Conservation (phyloP, 2,329 filamentous ascomycete species). For the Furcasterigmium sp. region DNA sequence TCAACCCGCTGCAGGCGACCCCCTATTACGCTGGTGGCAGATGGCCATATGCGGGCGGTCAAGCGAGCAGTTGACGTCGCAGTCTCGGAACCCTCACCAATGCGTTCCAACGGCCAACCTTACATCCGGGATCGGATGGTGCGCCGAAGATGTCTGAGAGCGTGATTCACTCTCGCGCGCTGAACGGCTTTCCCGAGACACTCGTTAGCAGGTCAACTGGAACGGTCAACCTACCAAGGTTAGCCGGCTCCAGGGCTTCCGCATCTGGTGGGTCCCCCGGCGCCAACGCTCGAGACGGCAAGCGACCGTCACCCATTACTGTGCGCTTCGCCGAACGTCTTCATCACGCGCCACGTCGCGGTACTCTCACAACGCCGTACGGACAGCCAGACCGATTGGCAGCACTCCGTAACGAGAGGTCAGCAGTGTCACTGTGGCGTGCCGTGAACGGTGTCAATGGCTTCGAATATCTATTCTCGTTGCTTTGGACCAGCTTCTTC, state of each 20-base stretch:
- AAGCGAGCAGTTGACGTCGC: background rate
- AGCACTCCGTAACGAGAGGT: too few relatives aligned
- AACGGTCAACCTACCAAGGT: background rate
- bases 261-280: constrained; percentile 7
- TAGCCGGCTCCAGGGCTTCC: background rate
- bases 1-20: background rate
- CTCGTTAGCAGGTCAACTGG: too few relatives aligned
- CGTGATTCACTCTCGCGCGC: constrained; percentile 1
- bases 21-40: background rate
- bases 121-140: background rate
- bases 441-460: too few relatives aligned
- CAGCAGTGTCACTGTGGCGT: too few relatives aligned
- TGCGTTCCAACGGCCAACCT: background rate
- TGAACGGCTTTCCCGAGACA: background rate
- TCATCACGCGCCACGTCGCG: too few relatives aligned
- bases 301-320: too few relatives aligned
- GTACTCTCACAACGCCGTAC: too few relatives aligned
- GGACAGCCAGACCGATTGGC: too few relatives aligned
- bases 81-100: background rate
- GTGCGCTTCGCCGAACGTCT: too few relatives aligned
- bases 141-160: background rate
- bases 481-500: too few relatives aligned
- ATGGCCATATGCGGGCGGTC: background rate
- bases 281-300: too few relatives aligned
- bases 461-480: too few relatives aligned